These are phyloP conservation scores for Avena eriantha DNA, from an alignment of 176 grass and related monocot genomes.

Conservation along the genomic window DNA sequence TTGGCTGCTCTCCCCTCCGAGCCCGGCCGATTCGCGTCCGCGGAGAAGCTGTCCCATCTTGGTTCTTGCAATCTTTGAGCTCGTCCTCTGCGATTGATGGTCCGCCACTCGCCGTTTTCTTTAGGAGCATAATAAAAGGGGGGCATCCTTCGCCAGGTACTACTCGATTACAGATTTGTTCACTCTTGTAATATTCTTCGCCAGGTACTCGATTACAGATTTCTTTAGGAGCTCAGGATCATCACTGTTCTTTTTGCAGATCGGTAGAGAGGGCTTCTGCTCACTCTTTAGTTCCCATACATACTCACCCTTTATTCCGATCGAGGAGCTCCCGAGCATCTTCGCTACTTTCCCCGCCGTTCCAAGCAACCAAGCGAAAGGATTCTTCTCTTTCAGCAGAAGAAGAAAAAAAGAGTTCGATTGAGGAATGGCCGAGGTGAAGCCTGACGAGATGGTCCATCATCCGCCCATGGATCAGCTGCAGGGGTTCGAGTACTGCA, in stretches of 20 bases:
- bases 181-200: background rate
- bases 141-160: background rate
- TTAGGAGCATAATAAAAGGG: background rate
- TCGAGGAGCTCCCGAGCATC: background rate
- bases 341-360: background rate
- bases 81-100: background rate
- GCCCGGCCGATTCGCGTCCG: background rate
- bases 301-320: background rate
- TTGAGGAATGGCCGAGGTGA: slow-evolving; percentile 72
- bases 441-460: slow-evolving; percentile 71
- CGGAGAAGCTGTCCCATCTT: background rate
- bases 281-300: background rate
- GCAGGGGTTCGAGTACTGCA: slow-evolving; percentile 95
- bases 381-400: background rate
- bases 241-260: background rate
- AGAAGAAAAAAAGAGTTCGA: background rate
- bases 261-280: background rate
- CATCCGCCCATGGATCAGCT: slow-evolving; percentile 94
- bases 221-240: background rate
- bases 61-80: slow-evolving; percentile 6
- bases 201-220: background rate
- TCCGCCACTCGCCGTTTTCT: background rate
- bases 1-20: background rate
- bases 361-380: background rate
- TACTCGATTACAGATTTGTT: background rate